phyloP scores from a whole-genome alignment of 768 basidiomycete genomes.

The Phaffia australis region DNA sequence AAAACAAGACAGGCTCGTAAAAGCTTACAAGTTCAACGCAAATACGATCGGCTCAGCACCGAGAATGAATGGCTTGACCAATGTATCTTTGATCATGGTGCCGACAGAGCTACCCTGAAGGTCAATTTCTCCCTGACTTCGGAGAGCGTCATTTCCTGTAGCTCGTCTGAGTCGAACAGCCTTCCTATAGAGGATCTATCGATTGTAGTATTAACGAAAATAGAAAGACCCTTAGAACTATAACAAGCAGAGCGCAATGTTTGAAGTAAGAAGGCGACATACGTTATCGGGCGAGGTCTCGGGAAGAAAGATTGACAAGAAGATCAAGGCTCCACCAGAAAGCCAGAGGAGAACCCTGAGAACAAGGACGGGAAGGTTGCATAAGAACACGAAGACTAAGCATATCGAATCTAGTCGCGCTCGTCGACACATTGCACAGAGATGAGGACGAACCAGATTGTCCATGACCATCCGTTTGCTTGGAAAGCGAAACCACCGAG shows the following conservation, averaged over 20 bases:
- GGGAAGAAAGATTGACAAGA: conserved; percentile 33
- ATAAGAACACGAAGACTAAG: background rate
- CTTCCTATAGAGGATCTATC: conserved; percentile 26
- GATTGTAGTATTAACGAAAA: background rate
- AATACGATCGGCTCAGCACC: conserved; percentile 33
- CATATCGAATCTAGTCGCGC: background rate
- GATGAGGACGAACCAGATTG: background rate
- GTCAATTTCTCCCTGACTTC: conserved; percentile 24
- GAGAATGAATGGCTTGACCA: conserved; percentile 32
- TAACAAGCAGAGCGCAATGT: background rate
- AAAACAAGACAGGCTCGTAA: conserved; percentile 4
- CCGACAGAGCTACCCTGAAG: background rate
- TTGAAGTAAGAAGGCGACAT: background rate
- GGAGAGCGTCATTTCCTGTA: conserved; percentile 32
- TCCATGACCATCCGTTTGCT: conserved; percentile 37
- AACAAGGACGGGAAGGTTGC: conserved; percentile 30
- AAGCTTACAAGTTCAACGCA: conserved; percentile 29
- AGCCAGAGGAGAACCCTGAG: conserved; percentile 39
- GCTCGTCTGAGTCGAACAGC: conserved; percentile 30
- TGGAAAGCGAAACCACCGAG: conserved; percentile 36
- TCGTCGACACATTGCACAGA: background rate
- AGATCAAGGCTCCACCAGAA: conserved; percentile 27
- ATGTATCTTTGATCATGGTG: conserved; percentile 22
- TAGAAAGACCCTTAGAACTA: background rate
- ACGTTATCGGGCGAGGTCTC: conserved; percentile 28